Evolutionary conservation across 2,329 filamentous ascomycete species (phyloP), one percentile per base, ranked within the genome.

Genomic region (Nemania abortiva): DNA sequence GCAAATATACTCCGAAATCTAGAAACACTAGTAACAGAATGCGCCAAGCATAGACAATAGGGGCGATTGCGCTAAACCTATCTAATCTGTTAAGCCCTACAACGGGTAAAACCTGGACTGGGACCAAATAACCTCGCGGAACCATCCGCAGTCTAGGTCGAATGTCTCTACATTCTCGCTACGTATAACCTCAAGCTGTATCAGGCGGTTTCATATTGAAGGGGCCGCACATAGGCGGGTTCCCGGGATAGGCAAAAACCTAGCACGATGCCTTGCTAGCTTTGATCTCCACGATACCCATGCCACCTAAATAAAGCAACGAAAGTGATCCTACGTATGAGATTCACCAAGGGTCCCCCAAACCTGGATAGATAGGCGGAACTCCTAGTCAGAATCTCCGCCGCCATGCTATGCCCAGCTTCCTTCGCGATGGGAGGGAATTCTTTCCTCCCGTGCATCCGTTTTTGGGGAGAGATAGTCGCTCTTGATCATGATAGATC

Each of bases 281-380:
- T 42, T 42, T 11, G 9, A 42, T 15, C 37, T 15, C 13, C 9
- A 42, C 37, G 37, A 42, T 42, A 42, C 11, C 37, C 37, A 15
- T 15, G 37, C 15, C 20, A 47, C 42, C n/a, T 49, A 22, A 31
- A 42, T 42, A 55, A 37, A 37, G 20, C 45, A 20, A 49, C 45
- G 29, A 55, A 55, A 15, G 3, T 13, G 15, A 59, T 59, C 56
- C 56, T 49, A 47, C 56, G 42, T 59, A 47, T 59, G 56, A 49
- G 39, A 15, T 49, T 34, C 18, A 31, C 11, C 56, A 22, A 49
- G 39, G 24, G n/a, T 27, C 42, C 42, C 56, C 42, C n/a, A n/a
- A n/a, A n/a, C n/a, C n/a, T n/a, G n/a, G n/a, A n/a, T 31, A 31
- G 9, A 15, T 18, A 3, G 15, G 39, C 31, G 31, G 31, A 34